Percentiles rank a stretch among this genome's conserved stretches.
phyloP scores from a whole-genome alignment of 2,329 filamentous ascomycete genomes.

The Raffaelea ambrosiae region DNA sequence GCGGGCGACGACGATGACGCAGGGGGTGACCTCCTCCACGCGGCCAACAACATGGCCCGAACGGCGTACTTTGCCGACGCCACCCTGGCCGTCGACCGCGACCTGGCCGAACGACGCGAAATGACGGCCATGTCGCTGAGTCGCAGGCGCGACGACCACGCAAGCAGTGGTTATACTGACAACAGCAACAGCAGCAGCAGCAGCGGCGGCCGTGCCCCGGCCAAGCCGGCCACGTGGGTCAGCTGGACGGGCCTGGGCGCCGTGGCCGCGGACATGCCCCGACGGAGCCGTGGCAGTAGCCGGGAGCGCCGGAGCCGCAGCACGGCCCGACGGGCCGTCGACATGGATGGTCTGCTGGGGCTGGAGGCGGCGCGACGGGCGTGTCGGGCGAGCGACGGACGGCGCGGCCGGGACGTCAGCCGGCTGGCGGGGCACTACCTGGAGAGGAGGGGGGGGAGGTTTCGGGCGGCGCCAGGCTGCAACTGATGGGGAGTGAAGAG shows the following conservation, averaged over 20 bases:
- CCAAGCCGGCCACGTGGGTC: constrained; percentile 14
- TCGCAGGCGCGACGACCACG: constrained; percentile 12
- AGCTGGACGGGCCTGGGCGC: constrained; percentile 33
- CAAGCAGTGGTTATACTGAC: too few relatives aligned
- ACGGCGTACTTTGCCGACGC: constrained; percentile 20
- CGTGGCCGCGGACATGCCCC: constrained; percentile 15
- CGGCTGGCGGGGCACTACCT: constrained; percentile 21
- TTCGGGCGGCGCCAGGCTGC: too few relatives aligned
- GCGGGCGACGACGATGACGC: not conserved
- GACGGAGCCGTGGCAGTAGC: too few relatives aligned
- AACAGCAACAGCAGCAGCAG: too few relatives aligned
- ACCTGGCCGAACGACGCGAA: constrained; percentile 32
- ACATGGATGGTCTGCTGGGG: constrained; percentile 23
- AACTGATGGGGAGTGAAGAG: too few relatives aligned
- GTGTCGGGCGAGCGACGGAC: constrained; percentile 24
- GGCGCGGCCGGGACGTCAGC: constrained; percentile 23
- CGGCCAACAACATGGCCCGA: not conserved
- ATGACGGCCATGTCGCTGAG: constrained; percentile 28
- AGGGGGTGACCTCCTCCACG: too few relatives aligned
- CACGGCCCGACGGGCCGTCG: constrained; percentile 13
- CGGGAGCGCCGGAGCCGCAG: too few relatives aligned
- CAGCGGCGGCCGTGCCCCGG: constrained; percentile 4
- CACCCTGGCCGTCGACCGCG: constrained; percentile 27
- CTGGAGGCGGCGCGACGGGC: constrained; percentile 24
- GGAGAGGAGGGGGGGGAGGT: too few relatives aligned